Base-by-base conservation (phyloP, 1,284 basidiomycete genomes). In the Naganishia liquefaciens region DNA sequence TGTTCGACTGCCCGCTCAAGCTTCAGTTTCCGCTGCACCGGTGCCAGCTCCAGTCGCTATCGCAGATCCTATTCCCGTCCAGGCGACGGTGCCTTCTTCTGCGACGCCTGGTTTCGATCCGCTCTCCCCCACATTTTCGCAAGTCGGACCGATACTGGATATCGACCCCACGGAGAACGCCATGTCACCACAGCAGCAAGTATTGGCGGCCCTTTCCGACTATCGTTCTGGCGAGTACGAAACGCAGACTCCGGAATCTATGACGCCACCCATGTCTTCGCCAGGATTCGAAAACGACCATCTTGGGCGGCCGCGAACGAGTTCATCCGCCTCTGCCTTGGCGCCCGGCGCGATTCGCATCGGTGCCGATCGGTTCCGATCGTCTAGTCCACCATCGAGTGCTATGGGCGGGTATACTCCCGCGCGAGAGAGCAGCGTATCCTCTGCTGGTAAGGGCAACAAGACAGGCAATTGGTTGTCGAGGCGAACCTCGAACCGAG, bases 81-180 rank as follows among this genome's bases (percentile, higher is more conserved):
- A 37, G 27, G 25, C 43, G 46, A 50, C 47, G 1, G 33, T 39
- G 15, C 37, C 49, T 27, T 13, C n/a, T 9, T 11, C 46, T 11
- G 25, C 21, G 15, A 25, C 21, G 25, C 46, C 46, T 13, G 33
- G 33, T 10, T 37, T 57, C 27, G 44, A 60, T 40, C 46, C 57
- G 15, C 21, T 60, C 15, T 60, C 64, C 3, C 64, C 55, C 25
- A 65, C 64, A 3, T 54, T 60, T 19, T 65, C 64, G 2, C 57
- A 58, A 25, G 51, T 46, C n/a, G 50, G 57, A 10, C 55, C 57
- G 27, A 43, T 65, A 30, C 39, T 53, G 37, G 64, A 65, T 17
- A 46, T 61, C 23, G 64, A 65, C 25, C 64, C 64, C 50, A 52
- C 61, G 49, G 64, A 58, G 2, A 58, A 39, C 27, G 55, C 51